phyloP scores from a whole-genome alignment of 352 stramenopile species.

The Phytophthora kernoviae region DNA sequence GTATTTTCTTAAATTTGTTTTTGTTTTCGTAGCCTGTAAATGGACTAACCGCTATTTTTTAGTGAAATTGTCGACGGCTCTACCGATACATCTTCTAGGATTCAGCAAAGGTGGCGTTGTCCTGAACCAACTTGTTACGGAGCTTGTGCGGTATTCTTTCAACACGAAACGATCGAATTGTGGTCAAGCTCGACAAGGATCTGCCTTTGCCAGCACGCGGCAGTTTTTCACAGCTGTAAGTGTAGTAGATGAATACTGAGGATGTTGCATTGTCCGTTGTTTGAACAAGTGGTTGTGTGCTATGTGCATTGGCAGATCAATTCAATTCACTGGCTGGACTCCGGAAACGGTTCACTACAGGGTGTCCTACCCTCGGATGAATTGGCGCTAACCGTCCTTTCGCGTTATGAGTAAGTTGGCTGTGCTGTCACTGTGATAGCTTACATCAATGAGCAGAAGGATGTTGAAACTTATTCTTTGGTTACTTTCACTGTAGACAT shows the following conservation, averaged over 20 bases:
- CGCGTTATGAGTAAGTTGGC: conserved; percentile 38
- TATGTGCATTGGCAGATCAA: conserved; percentile 33
- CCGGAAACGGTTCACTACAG: conserved; percentile 55
- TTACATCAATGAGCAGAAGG: neutral
- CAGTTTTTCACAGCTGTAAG: conserved; percentile 46
- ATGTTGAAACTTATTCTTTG: neutral
- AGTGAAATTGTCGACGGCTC: conserved; percentile 49
- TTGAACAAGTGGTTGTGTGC: neutral
- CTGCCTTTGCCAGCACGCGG: conserved; percentile 36
- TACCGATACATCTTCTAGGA: conserved; percentile 64
- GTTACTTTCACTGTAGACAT: conserved; percentile 25
- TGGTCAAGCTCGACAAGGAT: conserved; percentile 36
- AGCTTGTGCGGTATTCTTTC: conserved; percentile 49
- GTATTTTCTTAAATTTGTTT: conserved; percentile 4
- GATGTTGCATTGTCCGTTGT: neutral
- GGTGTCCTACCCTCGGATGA: conserved; percentile 45
- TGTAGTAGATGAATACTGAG: neutral
- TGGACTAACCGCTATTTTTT: conserved; percentile 2
- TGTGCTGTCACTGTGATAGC: neutral
- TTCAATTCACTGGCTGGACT: conserved; percentile 73
- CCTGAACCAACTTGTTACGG: conserved; percentile 73
- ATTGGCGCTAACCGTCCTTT: conserved; percentile 38
- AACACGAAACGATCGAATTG: conserved; percentile 42
- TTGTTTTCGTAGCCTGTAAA: conserved; percentile 8
- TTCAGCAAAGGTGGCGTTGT: conserved; percentile 77